Conservation (phyloP, 176 grass and related monocot genomes). For the Carex scoparia region DNA sequence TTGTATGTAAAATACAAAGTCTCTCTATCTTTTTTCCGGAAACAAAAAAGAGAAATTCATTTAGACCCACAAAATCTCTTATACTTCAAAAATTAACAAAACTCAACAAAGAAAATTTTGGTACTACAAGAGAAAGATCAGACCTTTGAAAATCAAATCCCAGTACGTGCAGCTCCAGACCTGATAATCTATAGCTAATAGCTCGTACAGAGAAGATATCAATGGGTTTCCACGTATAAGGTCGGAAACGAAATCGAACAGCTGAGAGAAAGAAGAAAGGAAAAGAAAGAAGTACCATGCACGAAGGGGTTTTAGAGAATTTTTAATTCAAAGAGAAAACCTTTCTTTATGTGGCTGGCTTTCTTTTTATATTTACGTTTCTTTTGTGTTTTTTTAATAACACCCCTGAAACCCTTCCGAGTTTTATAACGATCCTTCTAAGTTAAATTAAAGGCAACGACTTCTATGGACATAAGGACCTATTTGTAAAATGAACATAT, state of each 20-base stretch:
- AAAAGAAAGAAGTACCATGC: constrained; percentile 16
- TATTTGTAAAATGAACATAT: too few relatives aligned
- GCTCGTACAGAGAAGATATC: neutral
- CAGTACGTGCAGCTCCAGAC: neutral
- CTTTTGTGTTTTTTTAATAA: neutral
- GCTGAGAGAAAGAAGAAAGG: constrained; percentile 24
- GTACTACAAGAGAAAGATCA: constrained; percentile 6
- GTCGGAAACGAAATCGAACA: neutral
- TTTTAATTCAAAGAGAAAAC: neutral
- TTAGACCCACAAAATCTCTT: neutral
- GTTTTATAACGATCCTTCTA: neutral
- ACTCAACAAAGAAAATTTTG: constrained; percentile 17
- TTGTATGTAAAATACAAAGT: neutral
- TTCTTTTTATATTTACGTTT: constrained; percentile 6
- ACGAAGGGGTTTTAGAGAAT: constrained; percentile 10
- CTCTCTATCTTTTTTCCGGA: neutral
- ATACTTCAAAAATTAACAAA: neutral
- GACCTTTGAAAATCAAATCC: constrained; percentile 12
- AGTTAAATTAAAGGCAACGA: neutral
- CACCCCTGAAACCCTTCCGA: neutral
- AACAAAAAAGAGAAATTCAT: neutral
- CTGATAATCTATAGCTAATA: neutral
- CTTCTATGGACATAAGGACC: too few relatives aligned
- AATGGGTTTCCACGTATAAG: neutral
- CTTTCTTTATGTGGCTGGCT: neutral